A percentile compares a stretch with the other conserved stretches of the same genome.
Conservation (phyloP, 352 stramenopile species). For the Ochromonadaceae sp. region DNA sequence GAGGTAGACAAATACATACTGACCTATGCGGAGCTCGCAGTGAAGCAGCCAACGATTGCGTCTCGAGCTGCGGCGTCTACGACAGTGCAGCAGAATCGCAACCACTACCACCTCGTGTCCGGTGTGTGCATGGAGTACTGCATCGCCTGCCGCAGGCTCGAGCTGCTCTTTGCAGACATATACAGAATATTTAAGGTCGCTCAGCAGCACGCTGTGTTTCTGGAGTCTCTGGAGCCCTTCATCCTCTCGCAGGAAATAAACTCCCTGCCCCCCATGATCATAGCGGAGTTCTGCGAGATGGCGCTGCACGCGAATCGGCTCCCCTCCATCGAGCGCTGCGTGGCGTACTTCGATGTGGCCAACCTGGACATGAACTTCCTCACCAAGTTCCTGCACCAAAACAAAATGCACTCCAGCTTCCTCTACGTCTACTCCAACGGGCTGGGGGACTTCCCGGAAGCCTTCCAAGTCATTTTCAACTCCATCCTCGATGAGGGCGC, state of each 20-base stretch:
- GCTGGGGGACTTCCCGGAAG: neutral
- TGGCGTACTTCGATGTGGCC: neutral
- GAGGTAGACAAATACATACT: constrained; percentile 10
- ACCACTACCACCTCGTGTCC: constrained; percentile 7
- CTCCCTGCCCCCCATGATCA: constrained; percentile 29
- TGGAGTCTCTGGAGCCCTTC: constrained; percentile 24
- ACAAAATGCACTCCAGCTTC: neutral
- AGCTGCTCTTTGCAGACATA: constrained; percentile 70
- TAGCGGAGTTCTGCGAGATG: constrained; percentile 19
- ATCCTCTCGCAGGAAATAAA: constrained; percentile 20
- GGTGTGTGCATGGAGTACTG: constrained; percentile 50
- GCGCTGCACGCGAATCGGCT: neutral
- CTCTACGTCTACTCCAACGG: constrained; percentile 1
- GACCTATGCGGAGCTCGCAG: neutral
- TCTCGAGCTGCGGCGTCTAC: no score
- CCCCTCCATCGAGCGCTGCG: neutral
- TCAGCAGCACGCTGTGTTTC: constrained; percentile 18
- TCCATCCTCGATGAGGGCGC: no score
- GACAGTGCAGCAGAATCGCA: neutral
- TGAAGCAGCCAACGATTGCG: no score
- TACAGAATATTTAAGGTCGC: constrained; percentile 61
- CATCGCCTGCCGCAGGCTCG: constrained; percentile 59
- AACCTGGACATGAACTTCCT: constrained; percentile 9
- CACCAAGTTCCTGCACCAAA: neutral
- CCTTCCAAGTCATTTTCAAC: no score